Percentiles rank a stretch among this genome's conserved stretches.
Evolutionary conservation across 2,329 filamentous ascomycete species (phyloP).

Genomic region (Fusarium protoensiforme): DNA sequence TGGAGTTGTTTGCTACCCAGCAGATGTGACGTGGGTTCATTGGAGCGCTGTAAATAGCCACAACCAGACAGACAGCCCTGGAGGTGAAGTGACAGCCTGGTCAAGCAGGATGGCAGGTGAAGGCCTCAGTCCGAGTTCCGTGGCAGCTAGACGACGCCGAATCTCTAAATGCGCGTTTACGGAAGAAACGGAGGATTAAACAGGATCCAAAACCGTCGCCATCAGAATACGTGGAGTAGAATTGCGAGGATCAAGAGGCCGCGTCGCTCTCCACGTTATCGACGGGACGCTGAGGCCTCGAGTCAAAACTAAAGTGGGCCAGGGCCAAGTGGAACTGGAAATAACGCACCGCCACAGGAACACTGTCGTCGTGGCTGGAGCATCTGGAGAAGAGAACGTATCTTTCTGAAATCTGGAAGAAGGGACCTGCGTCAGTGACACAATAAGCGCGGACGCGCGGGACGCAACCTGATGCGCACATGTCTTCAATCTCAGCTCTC

Average conservation of each 20-base stretch:
- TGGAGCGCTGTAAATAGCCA: not conserved
- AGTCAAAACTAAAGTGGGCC: conserved; percentile 7
- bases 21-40: not conserved
- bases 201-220: conserved; percentile 19
- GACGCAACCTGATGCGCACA: not conserved
- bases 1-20: conserved; percentile 13
- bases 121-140: not conserved
- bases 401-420: not conserved
- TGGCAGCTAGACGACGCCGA: not conserved
- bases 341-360: conserved; percentile 30
- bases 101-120: not conserved
- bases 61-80: not conserved
- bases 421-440: conserved; percentile 10
- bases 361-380: conserved; percentile 24
- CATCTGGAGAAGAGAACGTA: not conserved
- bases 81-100: not conserved
- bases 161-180: not conserved
- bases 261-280: conserved; percentile 29
- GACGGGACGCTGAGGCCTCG: conserved; percentile 12
- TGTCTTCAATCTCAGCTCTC: not conserved
- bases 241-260: conserved; percentile 39
- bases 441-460: conserved; percentile 17
- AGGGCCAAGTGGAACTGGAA: conserved; percentile 30
- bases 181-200: conserved; percentile 24
- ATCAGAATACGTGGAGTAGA: conserved; percentile 28